Percentiles rank a stretch among this genome's conserved stretches.
These are phyloP conservation scores for Mediolabrus comicus DNA, from an alignment of 108 stramenopile species.

Conservation along the genomic window DNA sequence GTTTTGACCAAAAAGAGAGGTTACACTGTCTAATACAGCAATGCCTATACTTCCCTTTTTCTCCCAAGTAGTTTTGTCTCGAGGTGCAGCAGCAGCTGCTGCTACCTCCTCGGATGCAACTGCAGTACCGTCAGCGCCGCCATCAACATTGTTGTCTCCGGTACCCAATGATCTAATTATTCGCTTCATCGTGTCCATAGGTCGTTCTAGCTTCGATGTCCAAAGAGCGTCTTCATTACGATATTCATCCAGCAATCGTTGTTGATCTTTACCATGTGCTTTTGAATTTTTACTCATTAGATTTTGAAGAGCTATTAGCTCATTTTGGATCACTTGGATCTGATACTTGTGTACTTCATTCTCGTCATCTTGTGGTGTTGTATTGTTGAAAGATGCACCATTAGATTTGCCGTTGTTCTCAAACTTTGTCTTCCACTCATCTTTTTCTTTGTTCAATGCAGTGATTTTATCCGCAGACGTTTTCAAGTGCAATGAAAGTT, in stretches of 20 bases:
- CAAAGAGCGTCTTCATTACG: not conserved
- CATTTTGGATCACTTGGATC: conserved; percentile 18
- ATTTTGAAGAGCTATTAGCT: conserved; percentile 10
- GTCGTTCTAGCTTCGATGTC: conserved; percentile 4
- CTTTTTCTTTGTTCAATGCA: conserved; percentile 6
- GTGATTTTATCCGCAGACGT: conserved; percentile 33
- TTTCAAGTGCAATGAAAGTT: conserved; percentile 28
- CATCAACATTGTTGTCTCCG: not conserved
- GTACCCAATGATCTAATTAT: conserved; percentile 15
- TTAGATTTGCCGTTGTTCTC: not conserved
- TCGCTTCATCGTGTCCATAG: conserved; percentile 13
- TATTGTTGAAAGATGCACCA: not conserved
- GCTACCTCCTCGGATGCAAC: not conserved
- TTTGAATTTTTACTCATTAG: conserved; percentile 2
- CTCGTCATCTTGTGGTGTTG: not conserved
- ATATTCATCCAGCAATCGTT: conserved; percentile 5
- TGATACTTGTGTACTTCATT: conserved; percentile 11
- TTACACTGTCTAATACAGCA: not conserved
- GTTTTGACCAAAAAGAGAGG: conserved; percentile 4
- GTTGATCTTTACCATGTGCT: not conserved
- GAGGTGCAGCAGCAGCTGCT: not conserved
- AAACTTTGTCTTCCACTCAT: not conserved
- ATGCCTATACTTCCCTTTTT: not conserved
- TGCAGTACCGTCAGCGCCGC: not conserved
- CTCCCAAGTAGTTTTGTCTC: not conserved